These are phyloP conservation scores for Cerrena zonata DNA, from an alignment of 1,284 basidiomycete genomes.

Conservation along the genomic window DNA sequence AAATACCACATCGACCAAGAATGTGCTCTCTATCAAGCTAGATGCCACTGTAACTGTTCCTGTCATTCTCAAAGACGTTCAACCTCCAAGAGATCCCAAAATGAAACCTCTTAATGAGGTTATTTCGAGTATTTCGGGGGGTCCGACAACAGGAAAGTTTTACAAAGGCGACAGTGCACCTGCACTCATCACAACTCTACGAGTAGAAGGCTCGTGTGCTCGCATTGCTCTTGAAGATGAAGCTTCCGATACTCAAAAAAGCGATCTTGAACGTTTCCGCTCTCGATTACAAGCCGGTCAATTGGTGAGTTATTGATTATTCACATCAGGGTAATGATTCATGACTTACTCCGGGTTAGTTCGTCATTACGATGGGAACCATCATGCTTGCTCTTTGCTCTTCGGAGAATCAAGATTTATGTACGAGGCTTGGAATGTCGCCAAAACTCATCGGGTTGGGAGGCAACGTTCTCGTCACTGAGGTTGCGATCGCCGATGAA, in stretches of 20 bases:
- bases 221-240: conserved; percentile 12
- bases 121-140: conserved; percentile 8
- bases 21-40: conserved; percentile 8
- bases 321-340: too few species aligned
- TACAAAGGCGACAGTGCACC: conserved; percentile 23
- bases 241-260: conserved; percentile 16
- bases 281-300: conserved; percentile 18
- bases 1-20: too few species aligned
- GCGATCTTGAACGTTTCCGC: conserved; percentile 21
- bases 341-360: conserved; percentile 13
- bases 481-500: conserved; percentile 22
- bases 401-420: conserved; percentile 17
- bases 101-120: conserved; percentile 14
- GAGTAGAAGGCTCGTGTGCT: conserved; percentile 19
- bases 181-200: conserved; percentile 17
- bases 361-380: conserved; percentile 22
- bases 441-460: conserved; percentile 18
- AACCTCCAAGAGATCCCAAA: conserved; percentile 12
- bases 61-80: conserved; percentile 19
- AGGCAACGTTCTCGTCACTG: conserved; percentile 18
- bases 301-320: conserved; percentile 21
- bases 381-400: conserved; percentile 22
- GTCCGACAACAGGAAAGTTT: conserved; percentile 23
- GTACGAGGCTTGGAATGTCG: conserved; percentile 18
- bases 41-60: conserved; percentile 17